phyloP scores from a whole-genome alignment of 78 protist genomes.

The Dictyostelium purpureum region DNA sequence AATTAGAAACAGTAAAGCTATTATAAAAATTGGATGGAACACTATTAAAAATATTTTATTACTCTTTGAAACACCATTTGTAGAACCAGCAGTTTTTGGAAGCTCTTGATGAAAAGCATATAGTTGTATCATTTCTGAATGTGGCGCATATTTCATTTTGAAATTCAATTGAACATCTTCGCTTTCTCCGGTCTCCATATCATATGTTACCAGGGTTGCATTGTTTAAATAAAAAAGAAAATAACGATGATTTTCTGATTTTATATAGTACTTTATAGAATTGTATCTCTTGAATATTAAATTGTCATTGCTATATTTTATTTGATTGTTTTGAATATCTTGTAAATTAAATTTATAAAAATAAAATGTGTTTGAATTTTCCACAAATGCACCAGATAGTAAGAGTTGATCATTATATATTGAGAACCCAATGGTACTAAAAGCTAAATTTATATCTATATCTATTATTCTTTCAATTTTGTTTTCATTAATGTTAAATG shows the following conservation, averaged over 20 bases:
- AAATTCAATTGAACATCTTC: not conserved
- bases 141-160: not conserved
- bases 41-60: not conserved
- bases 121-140: not conserved
- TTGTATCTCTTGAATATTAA: too few species aligned
- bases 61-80: too few species aligned
- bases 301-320: too few species aligned
- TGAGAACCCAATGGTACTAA: not conserved
- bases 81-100: not conserved
- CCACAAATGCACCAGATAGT: not conserved
- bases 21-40: not conserved
- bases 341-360: too few species aligned
- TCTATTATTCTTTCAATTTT: not conserved
- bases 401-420: not conserved
- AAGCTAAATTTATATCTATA: not conserved
- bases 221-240: not conserved
- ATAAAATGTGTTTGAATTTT: too few species aligned
- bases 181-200: not conserved
- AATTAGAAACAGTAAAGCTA: not conserved
- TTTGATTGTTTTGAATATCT: too few species aligned
- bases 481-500: not conserved
- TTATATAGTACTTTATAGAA: not conserved
- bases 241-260: not conserved
- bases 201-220: not conserved
- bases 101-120: constrained; percentile 1